Evolutionary conservation across 768 basidiomycete species (phyloP).

Genomic region (Tubosaeta sp.): DNA sequence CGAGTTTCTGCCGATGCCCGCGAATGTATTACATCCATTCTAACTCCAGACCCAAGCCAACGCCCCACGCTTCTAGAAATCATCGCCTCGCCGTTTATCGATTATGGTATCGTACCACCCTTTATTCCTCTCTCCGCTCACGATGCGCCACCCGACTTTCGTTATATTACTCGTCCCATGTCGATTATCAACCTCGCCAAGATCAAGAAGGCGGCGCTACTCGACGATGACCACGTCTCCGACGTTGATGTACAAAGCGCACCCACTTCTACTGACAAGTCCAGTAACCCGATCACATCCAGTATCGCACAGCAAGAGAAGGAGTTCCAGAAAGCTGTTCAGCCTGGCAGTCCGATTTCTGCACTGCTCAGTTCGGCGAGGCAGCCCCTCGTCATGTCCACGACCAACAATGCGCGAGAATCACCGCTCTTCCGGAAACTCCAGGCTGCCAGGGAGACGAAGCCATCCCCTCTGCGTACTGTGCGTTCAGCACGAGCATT

Average conservation of each 20-base stretch:
- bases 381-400: conserved; percentile 77
- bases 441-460: conserved; percentile 48
- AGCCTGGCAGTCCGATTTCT: conserved; percentile 92
- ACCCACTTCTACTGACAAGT: conserved; percentile 17
- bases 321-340: conserved; percentile 95
- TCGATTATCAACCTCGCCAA: conserved; percentile 68
- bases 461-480: conserved; percentile 51
- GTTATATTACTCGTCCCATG: conserved; percentile 54
- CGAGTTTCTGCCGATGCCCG: conserved; percentile 66
- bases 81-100: conserved; percentile 81
- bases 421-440: conserved; percentile 46
- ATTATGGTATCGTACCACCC: conserved; percentile 71
- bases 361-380: conserved; percentile 85
- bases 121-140: conserved; percentile 79
- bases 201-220: conserved; percentile 54
- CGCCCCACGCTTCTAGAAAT: conserved; percentile 86
- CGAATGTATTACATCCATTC: conserved; percentile 76
- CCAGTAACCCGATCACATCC: conserved; percentile 44
- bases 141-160: conserved; percentile 71
- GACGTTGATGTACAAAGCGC: conserved; percentile 42
- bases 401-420: conserved; percentile 37
- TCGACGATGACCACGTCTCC: conserved; percentile 59
- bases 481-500: conserved; percentile 37
- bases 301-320: conserved; percentile 85
- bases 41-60: conserved; percentile 77